Evolutionary conservation across 2,329 filamentous ascomycete species (phyloP).

Genomic region (Graphilbum fragrans): DNA sequence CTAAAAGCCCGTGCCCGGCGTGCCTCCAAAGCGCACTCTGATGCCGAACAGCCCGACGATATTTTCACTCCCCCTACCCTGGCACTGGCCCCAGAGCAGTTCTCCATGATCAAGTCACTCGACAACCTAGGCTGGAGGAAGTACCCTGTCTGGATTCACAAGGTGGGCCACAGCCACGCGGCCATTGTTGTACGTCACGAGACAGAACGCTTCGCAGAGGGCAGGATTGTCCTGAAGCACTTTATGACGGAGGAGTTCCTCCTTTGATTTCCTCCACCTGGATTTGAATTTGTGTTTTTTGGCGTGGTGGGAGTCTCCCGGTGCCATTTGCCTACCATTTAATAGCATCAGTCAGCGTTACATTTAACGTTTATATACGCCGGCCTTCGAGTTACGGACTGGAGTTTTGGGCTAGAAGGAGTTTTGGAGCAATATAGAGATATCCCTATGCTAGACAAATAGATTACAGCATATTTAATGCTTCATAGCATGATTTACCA

Average conservation of each 20-base stretch:
- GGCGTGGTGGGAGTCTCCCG: too few relatives aligned
- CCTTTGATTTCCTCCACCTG: conserved; percentile 24
- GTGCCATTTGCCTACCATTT: too few relatives aligned
- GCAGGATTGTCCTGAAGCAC: conserved; percentile 64
- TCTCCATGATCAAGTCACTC: conserved; percentile 69
- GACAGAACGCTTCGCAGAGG: conserved; percentile 59
- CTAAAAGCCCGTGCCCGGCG: neutral
- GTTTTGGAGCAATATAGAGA: too few relatives aligned
- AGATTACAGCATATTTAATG: too few relatives aligned
- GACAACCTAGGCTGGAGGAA: conserved; percentile 55
- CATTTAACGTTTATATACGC: too few relatives aligned
- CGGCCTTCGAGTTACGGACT: too few relatives aligned
- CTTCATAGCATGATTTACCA: too few relatives aligned
- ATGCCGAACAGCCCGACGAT: neutral
- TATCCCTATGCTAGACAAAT: too few relatives aligned
- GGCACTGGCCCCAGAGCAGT: conserved; percentile 68
- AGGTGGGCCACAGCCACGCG: conserved; percentile 71
- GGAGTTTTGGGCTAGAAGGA: too few relatives aligned
- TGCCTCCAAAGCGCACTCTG: neutral
- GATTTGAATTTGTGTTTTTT: neutral
- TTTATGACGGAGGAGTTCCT: conserved; percentile 70
- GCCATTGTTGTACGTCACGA: conserved; percentile 75
- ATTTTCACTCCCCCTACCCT: conserved; percentile 37
- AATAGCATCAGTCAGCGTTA: too few relatives aligned
- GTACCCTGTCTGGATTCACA: conserved; percentile 63